Percentiles rank a stretch among this genome's conserved stretches.
Conservation (phyloP, 768 basidiomycete genomes). For the Calocera viscosa region DNA sequence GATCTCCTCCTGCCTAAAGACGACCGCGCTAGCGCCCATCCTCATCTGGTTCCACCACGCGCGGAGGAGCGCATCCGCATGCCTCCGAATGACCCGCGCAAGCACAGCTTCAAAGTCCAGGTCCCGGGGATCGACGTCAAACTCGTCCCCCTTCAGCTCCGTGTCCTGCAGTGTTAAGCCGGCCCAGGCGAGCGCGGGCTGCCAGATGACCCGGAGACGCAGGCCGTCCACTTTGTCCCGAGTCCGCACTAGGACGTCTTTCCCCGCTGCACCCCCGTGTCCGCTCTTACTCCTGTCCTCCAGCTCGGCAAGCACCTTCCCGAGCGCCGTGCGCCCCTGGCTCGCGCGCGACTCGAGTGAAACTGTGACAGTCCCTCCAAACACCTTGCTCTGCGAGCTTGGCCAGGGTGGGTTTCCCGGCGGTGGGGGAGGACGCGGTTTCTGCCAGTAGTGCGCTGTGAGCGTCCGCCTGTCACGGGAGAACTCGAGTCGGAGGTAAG, state of each 20-base stretch:
- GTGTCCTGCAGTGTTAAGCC: constrained; percentile 46
- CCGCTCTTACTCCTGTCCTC: constrained; percentile 15
- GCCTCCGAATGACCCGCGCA: constrained; percentile 47
- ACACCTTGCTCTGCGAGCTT: constrained; percentile 34
- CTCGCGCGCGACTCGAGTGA: constrained; percentile 36
- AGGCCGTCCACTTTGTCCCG: constrained; percentile 59
- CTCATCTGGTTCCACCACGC: constrained; percentile 35
- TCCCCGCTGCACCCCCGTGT: constrained; percentile 22
- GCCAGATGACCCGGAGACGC: constrained; percentile 63
- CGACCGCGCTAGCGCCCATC: constrained; percentile 15
- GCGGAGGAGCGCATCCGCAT: constrained; percentile 30
- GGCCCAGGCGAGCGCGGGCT: constrained; percentile 53
- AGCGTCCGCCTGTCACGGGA: constrained; percentile 54
- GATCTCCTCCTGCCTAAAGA: not conserved
- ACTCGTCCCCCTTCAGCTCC: constrained; percentile 30
- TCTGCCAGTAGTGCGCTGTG: constrained; percentile 79
- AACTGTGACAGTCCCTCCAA: constrained; percentile 61
- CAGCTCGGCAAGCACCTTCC: constrained; percentile 17
- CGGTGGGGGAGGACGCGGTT: constrained; percentile 30
- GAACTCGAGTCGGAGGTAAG: constrained; percentile 61
- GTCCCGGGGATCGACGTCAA: constrained; percentile 38
- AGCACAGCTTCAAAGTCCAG: constrained; percentile 67
- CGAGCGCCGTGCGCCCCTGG: constrained; percentile 13
- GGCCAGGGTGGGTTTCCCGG: constrained; percentile 18
- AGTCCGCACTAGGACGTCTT: constrained; percentile 27